Evolutionary conservation across 2,329 filamentous ascomycete genomes (phyloP), one percentile per base, ranked within the genome.

Genomic region (Claviceps citrina): DNA sequence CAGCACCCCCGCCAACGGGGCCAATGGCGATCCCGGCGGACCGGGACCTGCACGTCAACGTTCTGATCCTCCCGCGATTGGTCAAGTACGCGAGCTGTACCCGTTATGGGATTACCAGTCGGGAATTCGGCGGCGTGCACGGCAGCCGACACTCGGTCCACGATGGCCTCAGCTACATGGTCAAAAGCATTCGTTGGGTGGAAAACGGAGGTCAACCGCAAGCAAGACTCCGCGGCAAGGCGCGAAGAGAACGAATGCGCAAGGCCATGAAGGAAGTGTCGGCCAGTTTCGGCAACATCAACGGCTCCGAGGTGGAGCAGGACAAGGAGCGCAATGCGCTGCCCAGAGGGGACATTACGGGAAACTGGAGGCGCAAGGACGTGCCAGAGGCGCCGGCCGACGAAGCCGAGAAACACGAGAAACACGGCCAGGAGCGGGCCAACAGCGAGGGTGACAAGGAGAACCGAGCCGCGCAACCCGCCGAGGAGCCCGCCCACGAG

Each of bases 91-190:
- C 74, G 0, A 75, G 78, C 5, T 81, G 76, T 0, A 81, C 81
- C 1, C 73, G 84, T 32, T 85, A 82, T 52, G 89, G 89, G 3
- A 73, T 98, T 42, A 78, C 77, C 49, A 93, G 84, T 47, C 76
- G 86, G 22, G 76, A 81, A 44, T 95, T 86, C 68, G 81, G 76
- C 6, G 73, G 70, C 19, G 68, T 63, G 20, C 55, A 54, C 33
- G 57, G 57, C 1, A 43, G 44, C 4, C 58, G 68, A 10, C 70
- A 63, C 40, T 60, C 57, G 5, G 53, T 67, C 12, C 86, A 95
- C 53, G 86, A 93, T 49, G 87, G 87, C 3, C 73, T 94, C 57
- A 94, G 86, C 56, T 96, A 84, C 60, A 85, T 82, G 70, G 74
- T 98, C 36, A 69, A 78, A 45, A 76, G 77, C 39, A 73, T 94